Evolutionary conservation across 495 filamentous ascomycete species (phyloP).

Genomic region (Aspergillus nanangensis): DNA sequence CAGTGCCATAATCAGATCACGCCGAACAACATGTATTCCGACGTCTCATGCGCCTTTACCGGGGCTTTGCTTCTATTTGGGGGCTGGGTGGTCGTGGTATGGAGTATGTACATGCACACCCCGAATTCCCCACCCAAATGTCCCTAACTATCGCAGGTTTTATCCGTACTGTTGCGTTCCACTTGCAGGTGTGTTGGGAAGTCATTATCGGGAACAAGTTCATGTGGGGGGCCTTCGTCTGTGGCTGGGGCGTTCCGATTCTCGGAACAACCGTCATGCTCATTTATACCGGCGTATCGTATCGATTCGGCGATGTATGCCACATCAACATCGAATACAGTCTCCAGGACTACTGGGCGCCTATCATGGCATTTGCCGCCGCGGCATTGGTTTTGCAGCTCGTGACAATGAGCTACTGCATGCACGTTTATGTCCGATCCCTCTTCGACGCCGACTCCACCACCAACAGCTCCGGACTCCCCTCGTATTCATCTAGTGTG

Average conservation of each 20-base stretch:
- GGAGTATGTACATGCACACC: constrained; percentile 49
- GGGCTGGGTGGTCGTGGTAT: constrained; percentile 76
- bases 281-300: constrained; percentile 86
- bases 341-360: constrained; percentile 84
- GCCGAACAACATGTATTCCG: constrained; percentile 86
- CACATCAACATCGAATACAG: constrained; percentile 86
- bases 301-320: constrained; percentile 85
- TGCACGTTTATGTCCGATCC: constrained; percentile 84
- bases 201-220: constrained; percentile 81
- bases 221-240: constrained; percentile 77
- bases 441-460: constrained; percentile 67
- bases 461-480: constrained; percentile 66
- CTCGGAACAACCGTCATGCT: constrained; percentile 69
- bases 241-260: constrained; percentile 80
- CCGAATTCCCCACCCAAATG: not conserved
- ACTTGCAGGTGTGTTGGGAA: constrained; percentile 98
- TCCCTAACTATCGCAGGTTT: constrained; percentile 54
- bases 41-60: constrained; percentile 77
- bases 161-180: constrained; percentile 82
- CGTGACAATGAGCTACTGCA: constrained; percentile 84
- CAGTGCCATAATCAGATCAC: constrained; percentile 90
- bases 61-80: constrained; percentile 81
- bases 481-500: constrained; percentile 74
- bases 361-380: constrained; percentile 73
- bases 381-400: constrained; percentile 79